Evolutionary conservation across 75 land plant species (phyloP).

Genomic region (Pinus taeda): DNA sequence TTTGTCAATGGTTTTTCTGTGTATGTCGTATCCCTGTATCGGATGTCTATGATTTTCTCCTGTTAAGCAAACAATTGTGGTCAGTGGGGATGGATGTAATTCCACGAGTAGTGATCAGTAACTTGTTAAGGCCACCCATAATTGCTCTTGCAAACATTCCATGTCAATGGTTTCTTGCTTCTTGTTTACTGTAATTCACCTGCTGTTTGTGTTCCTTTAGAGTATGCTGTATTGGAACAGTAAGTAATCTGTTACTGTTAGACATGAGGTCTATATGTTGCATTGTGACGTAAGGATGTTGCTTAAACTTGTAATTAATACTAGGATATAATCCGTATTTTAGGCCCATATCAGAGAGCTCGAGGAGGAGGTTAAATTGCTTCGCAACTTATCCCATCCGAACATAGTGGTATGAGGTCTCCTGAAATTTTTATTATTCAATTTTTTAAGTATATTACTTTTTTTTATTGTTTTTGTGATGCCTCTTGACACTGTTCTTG

Average conservation of each 20-base stretch:
- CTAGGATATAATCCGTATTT: background rate
- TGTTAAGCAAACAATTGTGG: background rate
- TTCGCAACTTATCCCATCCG: conserved; percentile 87
- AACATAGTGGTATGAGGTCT: conserved; percentile 82
- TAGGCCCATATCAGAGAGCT: conserved; percentile 89
- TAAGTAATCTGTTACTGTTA: background rate
- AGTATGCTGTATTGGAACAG: background rate
- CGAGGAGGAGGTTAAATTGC: conserved; percentile 97
- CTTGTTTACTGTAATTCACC: background rate
- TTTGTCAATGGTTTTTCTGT: background rate
- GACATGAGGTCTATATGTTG: background rate
- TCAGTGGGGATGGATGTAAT: background rate
- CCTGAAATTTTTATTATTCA: background rate
- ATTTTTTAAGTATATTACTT: background rate
- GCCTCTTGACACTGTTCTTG: background rate
- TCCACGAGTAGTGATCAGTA: background rate
- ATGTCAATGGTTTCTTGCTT: background rate
- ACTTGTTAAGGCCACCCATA: background rate
- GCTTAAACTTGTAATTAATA: background rate
- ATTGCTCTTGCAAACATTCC: background rate
- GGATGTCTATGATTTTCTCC: background rate
- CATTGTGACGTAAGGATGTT: background rate
- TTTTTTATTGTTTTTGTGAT: background rate
- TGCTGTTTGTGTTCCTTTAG: no score
- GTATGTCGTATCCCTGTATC: background rate